These are phyloP conservation scores for Fusarium sp. DNA, from an alignment of 2,329 filamentous ascomycete species.

Conservation along the genomic window DNA sequence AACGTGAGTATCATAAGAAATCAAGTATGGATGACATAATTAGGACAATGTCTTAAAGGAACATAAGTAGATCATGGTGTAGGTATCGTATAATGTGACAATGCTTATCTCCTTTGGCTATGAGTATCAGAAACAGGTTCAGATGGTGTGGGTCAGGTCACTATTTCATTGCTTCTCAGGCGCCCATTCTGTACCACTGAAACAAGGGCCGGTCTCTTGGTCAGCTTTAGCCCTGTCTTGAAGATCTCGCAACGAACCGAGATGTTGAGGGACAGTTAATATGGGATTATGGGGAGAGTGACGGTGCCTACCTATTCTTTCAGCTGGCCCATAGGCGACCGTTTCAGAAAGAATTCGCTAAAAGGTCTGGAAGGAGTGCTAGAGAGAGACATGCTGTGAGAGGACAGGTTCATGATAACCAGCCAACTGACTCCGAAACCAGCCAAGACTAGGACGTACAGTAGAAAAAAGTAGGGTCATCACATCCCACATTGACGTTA, in stretches of 20 bases:
- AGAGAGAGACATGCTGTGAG: not conserved
- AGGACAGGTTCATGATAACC: conserved; percentile 9
- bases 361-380: not conserved
- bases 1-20: not conserved
- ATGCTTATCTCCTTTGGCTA: conserved; percentile 30
- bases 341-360: conserved; percentile 16
- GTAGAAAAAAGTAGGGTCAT: conserved; percentile 4
- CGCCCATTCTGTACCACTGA: conserved; percentile 13
- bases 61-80: not conserved
- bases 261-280: conserved; percentile 3
- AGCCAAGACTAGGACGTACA: conserved; percentile 17
- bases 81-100: conserved; percentile 10
- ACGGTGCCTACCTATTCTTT: conserved; percentile 23
- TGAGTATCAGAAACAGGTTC: conserved; percentile 11
- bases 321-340: conserved; percentile 29
- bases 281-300: conserved; percentile 4
- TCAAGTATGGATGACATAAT: conserved; percentile 19
- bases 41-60: not conserved
- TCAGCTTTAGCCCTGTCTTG: conserved; percentile 9
- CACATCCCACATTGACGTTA: conserved; percentile 14
- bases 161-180: conserved; percentile 19
- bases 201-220: conserved; percentile 23
- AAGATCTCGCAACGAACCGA: conserved; percentile 38
- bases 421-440: conserved; percentile 31
- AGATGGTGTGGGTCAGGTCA: conserved; percentile 28